Conservation (phyloP, 2,329 filamentous ascomycete genomes). For the Capronia coronata region DNA sequence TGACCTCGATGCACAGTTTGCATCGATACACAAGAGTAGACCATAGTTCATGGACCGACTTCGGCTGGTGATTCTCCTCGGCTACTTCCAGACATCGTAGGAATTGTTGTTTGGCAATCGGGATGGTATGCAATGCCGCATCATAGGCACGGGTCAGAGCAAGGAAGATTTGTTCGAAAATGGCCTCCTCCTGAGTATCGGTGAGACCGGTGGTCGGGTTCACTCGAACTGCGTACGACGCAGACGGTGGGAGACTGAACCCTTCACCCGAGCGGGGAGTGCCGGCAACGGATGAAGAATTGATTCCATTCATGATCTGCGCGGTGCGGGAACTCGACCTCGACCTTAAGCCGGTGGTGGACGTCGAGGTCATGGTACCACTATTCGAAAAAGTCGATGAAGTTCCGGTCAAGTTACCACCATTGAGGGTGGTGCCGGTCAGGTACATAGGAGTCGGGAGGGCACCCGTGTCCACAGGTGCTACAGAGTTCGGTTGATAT, state of each 20-base stretch:
- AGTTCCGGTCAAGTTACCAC: slow-evolving; percentile 13
- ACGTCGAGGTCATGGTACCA: slow-evolving; percentile 17
- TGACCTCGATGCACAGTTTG: slow-evolving; percentile 62
- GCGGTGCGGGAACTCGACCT: slow-evolving; percentile 27
- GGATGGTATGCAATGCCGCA: slow-evolving; percentile 64
- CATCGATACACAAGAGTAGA: slow-evolving; percentile 65
- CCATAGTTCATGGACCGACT: slow-evolving; percentile 60
- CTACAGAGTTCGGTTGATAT: slow-evolving; percentile 18
- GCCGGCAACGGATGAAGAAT: slow-evolving; percentile 46
- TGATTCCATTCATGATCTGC: slow-evolving; percentile 31
- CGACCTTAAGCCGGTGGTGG: slow-evolving; percentile 19
- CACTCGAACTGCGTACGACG: slow-evolving; percentile 45
- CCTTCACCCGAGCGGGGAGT: slow-evolving; percentile 80
- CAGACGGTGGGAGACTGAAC: slow-evolving; percentile 53
- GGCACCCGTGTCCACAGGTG: slow-evolving; percentile 36
- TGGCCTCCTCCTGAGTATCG: slow-evolving; percentile 66
- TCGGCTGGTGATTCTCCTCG: slow-evolving; percentile 53
- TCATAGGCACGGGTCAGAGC: slow-evolving; percentile 68
- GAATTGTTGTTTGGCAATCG: slow-evolving; percentile 63
- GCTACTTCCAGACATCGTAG: slow-evolving; percentile 57
- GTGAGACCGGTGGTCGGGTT: slow-evolving; percentile 55
- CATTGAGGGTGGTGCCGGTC: slow-evolving; percentile 22
- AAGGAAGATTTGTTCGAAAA: slow-evolving; percentile 76
- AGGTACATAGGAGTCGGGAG: slow-evolving; percentile 22
- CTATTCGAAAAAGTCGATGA: slow-evolving; percentile 21